These are phyloP conservation scores for Hypoxylon fragiforme DNA, from an alignment of 495 filamentous ascomycete species.

Conservation along the genomic window DNA sequence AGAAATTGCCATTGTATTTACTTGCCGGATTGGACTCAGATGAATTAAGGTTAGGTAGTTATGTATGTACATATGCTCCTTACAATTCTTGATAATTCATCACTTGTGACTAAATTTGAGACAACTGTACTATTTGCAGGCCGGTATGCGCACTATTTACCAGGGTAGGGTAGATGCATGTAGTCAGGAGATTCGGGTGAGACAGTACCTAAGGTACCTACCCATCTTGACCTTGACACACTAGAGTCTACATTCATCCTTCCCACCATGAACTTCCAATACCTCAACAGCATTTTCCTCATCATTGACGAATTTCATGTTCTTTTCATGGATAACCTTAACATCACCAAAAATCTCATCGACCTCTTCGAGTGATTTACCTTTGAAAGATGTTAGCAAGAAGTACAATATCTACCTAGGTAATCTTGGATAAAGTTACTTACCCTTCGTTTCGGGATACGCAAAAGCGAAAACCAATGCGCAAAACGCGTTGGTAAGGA, in stretches of 20 bases:
- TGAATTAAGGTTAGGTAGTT: too few relatives aligned
- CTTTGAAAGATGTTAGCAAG: slow-evolving; percentile 17
- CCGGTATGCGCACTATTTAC: too few relatives aligned
- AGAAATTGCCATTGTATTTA: too few relatives aligned
- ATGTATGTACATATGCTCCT: too few relatives aligned
- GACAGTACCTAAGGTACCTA: neutral
- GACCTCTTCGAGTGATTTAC: slow-evolving; percentile 57
- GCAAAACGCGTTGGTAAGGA: slow-evolving; percentile 54
- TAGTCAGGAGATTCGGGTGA: neutral
- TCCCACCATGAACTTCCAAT: slow-evolving; percentile 4
- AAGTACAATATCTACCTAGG: neutral
- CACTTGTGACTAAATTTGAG: too few relatives aligned
- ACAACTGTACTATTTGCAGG: too few relatives aligned
- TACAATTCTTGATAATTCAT: too few relatives aligned
- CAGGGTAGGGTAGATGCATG: too few relatives aligned
- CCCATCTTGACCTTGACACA: too few relatives aligned
- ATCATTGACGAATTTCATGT: slow-evolving; percentile 3
- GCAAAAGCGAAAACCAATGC: slow-evolving; percentile 48
- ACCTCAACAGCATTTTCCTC: slow-evolving; percentile 11
- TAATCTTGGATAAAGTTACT: neutral
- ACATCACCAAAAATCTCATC: slow-evolving; percentile 49
- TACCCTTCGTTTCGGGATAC: slow-evolving; percentile 58
- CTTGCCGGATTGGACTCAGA: too few relatives aligned
- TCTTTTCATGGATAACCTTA: slow-evolving; percentile 2
- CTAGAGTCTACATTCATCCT: neutral